Percentiles rank a stretch among this genome's conserved stretches.
Evolutionary conservation across 2,329 filamentous ascomycete genomes (phyloP).

Genomic region (Colletotrichum shisoi): DNA sequence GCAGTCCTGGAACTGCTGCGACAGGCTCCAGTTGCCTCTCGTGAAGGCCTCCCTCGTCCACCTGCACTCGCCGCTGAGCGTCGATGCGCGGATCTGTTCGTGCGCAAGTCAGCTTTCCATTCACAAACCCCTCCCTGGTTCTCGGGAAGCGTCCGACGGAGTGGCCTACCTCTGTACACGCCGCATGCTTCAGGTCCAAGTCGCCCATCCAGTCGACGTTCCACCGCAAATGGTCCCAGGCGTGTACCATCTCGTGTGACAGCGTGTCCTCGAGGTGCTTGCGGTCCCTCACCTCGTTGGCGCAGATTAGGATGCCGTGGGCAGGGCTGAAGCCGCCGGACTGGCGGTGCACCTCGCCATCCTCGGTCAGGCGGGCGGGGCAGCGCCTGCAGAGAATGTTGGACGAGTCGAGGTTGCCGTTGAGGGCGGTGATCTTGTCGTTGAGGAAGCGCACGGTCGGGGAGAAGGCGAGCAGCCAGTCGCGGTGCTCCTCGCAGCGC

Average conservation of each 20-base stretch:
- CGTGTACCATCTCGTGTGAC: conserved; percentile 97
- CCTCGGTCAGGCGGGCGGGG: conserved; percentile 62
- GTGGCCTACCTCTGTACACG: conserved; percentile 81
- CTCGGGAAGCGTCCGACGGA: too few relatives aligned
- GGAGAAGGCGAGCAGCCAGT: conserved; percentile 84
- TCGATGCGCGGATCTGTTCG: conserved; percentile 84
- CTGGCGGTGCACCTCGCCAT: conserved; percentile 69
- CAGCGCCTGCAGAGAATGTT: conserved; percentile 89
- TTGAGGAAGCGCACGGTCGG: conserved; percentile 87
- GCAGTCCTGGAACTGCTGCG: conserved; percentile 92
- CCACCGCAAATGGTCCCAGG: conserved; percentile 90
- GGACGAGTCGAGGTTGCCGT: conserved; percentile 73
- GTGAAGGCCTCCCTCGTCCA: conserved; percentile 88
- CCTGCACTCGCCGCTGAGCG: conserved; percentile 91
- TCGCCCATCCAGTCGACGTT: conserved; percentile 81
- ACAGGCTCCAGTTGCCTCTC: conserved; percentile 84
- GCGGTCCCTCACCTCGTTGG: conserved; percentile 83
- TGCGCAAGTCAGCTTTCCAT: conserved; percentile 31
- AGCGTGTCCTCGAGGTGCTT: conserved; percentile 92
- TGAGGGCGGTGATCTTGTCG: conserved; percentile 80
- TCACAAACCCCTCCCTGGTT: too few relatives aligned
- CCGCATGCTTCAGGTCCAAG: conserved; percentile 83
- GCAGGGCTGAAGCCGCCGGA: conserved; percentile 85
- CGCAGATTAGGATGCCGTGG: conserved; percentile 89
- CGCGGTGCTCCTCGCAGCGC: conserved; percentile 80